These are phyloP conservation scores for Plasmodium inui DNA, from an alignment of 169 alveolate species.

Conservation along the genomic window DNA sequence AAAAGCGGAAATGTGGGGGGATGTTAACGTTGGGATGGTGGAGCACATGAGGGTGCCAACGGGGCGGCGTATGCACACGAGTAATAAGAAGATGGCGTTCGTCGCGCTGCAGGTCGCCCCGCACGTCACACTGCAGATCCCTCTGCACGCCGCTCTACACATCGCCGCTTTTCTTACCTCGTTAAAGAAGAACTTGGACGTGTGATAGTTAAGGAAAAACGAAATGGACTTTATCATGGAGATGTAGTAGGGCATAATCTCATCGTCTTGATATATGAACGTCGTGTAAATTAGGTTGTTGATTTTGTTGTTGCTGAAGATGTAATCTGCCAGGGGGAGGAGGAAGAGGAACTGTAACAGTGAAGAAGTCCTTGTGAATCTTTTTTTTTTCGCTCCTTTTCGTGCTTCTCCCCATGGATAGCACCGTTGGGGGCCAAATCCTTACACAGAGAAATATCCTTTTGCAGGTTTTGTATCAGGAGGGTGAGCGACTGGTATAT, in stretches of 20 bases:
- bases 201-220: constrained; percentile 43
- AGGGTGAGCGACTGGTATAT: constrained; percentile 54
- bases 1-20: background rate
- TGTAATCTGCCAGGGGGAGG: constrained; percentile 18
- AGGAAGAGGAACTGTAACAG: background rate
- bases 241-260: constrained; percentile 57
- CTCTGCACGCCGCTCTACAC: background rate
- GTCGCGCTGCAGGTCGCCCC: background rate
- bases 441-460: constrained; percentile 61
- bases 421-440: background rate
- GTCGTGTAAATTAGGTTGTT: constrained; percentile 57
- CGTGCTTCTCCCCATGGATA: background rate
- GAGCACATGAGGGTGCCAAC: background rate
- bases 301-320: constrained; percentile 59
- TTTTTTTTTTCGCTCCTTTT: background rate
- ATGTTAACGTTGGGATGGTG: background rate
- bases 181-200: constrained; percentile 63
- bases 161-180: constrained; percentile 9
- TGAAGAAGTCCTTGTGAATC: background rate
- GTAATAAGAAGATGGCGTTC: background rate
- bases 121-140: too few relatives aligned
- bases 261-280: constrained; percentile 65
- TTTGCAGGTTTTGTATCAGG: constrained; percentile 41
- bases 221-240: constrained; percentile 64
- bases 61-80: background rate